Evolutionary conservation across 1,284 basidiomycete genomes (phyloP).

Genomic region (Rhodotorula sp.): DNA sequence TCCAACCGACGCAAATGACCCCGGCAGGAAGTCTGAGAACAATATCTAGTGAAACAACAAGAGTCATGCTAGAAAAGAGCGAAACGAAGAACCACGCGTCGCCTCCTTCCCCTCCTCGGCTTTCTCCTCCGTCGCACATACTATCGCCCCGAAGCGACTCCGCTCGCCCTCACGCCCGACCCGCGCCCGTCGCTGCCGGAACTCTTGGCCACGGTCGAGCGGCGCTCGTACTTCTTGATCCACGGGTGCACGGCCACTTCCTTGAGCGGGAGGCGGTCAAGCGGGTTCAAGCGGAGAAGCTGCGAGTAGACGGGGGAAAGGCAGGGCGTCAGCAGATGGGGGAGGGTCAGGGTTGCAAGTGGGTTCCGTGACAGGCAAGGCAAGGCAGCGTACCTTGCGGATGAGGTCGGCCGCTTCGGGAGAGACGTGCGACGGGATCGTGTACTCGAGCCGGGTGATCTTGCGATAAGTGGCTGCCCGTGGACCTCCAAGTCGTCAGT

Average conservation of each 20-base stretch:
- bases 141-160: not conserved
- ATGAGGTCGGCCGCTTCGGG: constrained; percentile 70
- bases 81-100: not conserved
- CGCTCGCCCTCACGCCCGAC: not conserved
- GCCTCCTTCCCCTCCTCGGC: no score
- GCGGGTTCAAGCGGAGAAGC: constrained; percentile 85
- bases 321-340: not conserved
- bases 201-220: no score
- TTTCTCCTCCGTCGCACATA: no score
- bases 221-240: constrained; percentile 71
- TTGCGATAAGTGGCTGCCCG: constrained; percentile 80
- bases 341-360: not conserved
- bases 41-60: not conserved
- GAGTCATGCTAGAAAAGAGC: not conserved
- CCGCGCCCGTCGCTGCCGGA: not conserved
- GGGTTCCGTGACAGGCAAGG: not conserved
- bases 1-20: no score
- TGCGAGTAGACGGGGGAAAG: constrained; percentile 49
- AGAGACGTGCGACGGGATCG: constrained; percentile 66
- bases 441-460: constrained; percentile 78
- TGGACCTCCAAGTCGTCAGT: constrained; percentile 4
- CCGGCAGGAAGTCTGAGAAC: no score
- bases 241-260: constrained; percentile 88
- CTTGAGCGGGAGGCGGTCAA: constrained; percentile 73
- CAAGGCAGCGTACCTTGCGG: constrained; percentile 53